phyloP scores from a whole-genome alignment of 73 alveolate species.

The Paramecium pentaurelia region DNA sequence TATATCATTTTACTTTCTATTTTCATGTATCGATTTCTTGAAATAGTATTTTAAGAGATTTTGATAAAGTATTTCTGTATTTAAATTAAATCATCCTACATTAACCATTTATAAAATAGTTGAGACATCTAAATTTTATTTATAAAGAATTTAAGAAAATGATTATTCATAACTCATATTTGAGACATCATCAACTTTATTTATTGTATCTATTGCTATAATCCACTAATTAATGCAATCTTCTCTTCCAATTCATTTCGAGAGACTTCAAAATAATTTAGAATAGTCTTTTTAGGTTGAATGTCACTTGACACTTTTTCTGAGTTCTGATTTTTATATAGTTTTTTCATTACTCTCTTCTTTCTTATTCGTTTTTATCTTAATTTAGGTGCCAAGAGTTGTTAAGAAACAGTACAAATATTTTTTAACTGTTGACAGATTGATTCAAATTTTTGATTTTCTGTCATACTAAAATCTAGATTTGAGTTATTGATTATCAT shows the following conservation, averaged over 20 bases:
- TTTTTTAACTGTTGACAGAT: neutral
- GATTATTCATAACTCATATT: neutral
- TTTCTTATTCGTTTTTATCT: neutral
- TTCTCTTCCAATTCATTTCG: neutral
- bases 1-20: neutral
- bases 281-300: neutral
- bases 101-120: neutral
- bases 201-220: neutral
- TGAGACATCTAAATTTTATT: neutral
- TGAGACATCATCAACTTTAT: neutral
- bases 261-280: neutral
- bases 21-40: neutral
- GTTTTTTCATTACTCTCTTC: neutral
- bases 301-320: neutral
- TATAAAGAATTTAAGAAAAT: neutral
- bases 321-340: neutral
- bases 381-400: neutral
- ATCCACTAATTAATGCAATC: neutral
- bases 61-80: neutral
- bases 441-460: neutral
- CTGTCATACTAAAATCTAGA: neutral
- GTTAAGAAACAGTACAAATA: neutral
- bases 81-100: neutral
- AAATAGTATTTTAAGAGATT: neutral
- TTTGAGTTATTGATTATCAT: neutral